Conservation (phyloP, 2,329 filamentous ascomycete species). For the Colletotrichum tropicale region DNA sequence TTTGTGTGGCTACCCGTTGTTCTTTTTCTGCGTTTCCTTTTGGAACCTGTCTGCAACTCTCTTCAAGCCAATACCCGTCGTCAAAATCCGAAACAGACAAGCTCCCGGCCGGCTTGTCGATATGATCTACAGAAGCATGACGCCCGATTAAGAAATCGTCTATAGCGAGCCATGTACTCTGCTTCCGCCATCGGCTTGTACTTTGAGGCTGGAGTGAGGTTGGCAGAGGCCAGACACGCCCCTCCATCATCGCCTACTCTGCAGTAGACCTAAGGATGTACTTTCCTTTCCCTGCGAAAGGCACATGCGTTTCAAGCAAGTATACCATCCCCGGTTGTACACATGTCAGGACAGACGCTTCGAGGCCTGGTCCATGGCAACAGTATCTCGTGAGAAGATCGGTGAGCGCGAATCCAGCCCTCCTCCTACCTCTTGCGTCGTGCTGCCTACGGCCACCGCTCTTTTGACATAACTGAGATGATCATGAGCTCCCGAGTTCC, state of each 20-base stretch:
- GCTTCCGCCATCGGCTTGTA: neutral
- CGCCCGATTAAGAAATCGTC: constrained; percentile 14
- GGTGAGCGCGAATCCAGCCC: constrained; percentile 11
- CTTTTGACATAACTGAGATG: constrained; percentile 12
- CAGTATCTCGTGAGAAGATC: neutral
- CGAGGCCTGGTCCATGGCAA: constrained; percentile 9
- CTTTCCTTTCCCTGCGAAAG: constrained; percentile 15
- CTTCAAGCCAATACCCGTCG: neutral
- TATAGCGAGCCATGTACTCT: neutral
- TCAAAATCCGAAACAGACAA: constrained; percentile 12
- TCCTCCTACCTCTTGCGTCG: neutral
- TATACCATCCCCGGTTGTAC: constrained; percentile 3
- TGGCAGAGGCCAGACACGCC: neutral
- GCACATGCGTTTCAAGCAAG: constrained; percentile 5
- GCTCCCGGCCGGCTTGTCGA: neutral
- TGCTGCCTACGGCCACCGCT: constrained; percentile 16
- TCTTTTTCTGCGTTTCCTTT: constrained; percentile 16
- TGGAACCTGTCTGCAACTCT: neutral
- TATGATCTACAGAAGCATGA: constrained; percentile 9
- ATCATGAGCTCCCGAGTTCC: constrained; percentile 16
- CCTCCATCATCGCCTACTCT: constrained; percentile 2
- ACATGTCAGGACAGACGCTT: constrained; percentile 5
- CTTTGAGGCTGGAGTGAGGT: neutral
- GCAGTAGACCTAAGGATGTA: constrained; percentile 10
- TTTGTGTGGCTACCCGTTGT: constrained; percentile 1